Evolutionary conservation across 2,329 filamentous ascomycete genomes (phyloP), one percentile per base, ranked within the genome.

Genomic region (Clonostachys rosea): DNA sequence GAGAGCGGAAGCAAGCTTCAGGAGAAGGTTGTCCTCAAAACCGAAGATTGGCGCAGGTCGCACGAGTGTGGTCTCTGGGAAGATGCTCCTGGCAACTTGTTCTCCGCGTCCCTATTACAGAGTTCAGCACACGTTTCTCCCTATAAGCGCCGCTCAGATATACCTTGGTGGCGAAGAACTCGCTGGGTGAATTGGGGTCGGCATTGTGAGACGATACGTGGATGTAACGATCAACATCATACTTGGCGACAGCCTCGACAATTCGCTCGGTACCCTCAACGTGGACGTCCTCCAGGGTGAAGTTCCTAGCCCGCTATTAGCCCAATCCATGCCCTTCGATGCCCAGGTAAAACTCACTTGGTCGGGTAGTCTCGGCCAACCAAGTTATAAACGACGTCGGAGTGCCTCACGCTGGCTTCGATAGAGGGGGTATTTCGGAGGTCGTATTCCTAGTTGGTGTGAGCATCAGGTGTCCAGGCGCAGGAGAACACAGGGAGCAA

Each of bases 201-300:
- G 90, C 92, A 62, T 92, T 97, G 78, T 95, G 91, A 34, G 91
- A 96, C 10, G 94, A 99, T 58, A 99, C 85, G 59, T 99, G 94
- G 54, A 99, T 91, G 69, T 89, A 99, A 54, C 94, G 86, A 71
- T 99, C 94, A 56, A 96, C 84, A 61, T 99, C 92, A 71, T 99
- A 99, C 72, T 99, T 99, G 60, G 92, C 94, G 46, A 91, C 90
- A 46, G 94, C 91, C 64, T 96, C 90, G 44, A 83, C 89, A 59
- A 99, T 99, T 56, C 94, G 86, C 73, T 95, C 87, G 16, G 88
- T 86, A 52, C 92, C 91, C 66, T 96, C 91, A 37, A 97, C 83
- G 61, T 99, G 91, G 40, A 97, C 91, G 65, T 97, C 92, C 59
- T 89, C 86, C 51, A 96, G 78, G 48, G 86, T 83, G 70, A 96